Evolutionary conservation across 164 flowering plant genomes (phyloP), one percentile per base, ranked within the genome.

Genomic region (Vitis rupestris): DNA sequence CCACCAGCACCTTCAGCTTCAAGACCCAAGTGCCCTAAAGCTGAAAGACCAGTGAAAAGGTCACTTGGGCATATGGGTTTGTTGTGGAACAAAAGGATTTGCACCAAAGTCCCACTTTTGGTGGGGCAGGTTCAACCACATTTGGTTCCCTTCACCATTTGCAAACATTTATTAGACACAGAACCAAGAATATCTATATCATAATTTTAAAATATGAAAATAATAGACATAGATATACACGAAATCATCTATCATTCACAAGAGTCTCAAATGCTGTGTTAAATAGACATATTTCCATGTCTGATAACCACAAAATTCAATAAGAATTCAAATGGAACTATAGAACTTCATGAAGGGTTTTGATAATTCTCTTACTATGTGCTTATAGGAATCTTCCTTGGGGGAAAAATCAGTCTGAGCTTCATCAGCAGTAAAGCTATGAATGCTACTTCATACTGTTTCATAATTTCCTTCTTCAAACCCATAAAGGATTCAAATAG

Each of bases 371-470:
- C 11, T 59, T 13, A 5, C 30, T 13, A 59, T 11, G 37, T 11
- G 14, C 50, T 44, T 44, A 17, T 17, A 15, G n/a, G 9, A 30
- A 31, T 19, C 15, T 37, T 48, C 64, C 15, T 31, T 8, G 16
- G 3, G 50, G 12, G 16, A 16, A 37, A 1, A 37, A 61, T 15
- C 64, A 37, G 37, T 61, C 64, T 37, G 29, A 59, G 15, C 47
- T 8, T 50, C 37, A 61, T 61, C 64, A 14, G 64, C 64, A 61
- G 47, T 31, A 27, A 30, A 31, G 16, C 49, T 30, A 61, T 61
- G 14, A 61, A 61, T 37, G 0, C 44, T 37, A 37, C 44, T 37
- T 37, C 44, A 37, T 37, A 37, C 48, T 60, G 58, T 17, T 57
- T 56, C 10, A 8, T 16, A 11, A 44, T 8, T 44, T 61, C 9